Base-by-base conservation (phyloP, 148 eudicot genomes). In the Spergularia marina region DNA sequence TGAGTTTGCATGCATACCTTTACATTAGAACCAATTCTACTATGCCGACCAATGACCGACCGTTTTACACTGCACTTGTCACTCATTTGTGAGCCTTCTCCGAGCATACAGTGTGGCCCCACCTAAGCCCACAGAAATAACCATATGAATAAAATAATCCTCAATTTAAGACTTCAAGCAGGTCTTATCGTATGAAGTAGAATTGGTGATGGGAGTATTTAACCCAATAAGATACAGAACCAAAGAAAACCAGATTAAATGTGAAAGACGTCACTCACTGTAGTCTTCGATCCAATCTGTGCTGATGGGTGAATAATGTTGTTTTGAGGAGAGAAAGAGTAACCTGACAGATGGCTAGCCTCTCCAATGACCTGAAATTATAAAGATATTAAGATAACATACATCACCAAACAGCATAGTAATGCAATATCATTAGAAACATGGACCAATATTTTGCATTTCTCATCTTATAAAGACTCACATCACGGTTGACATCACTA, bases 11-110 rank as follows among this genome's bases (percentile, higher is more conserved):
- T 15, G 58, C 73, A 41, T 82, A 95, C 99, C 99, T 95, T 92
- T 39, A 95, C 99, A 69, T 92, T 95, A 70, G 97, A 92, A 47
- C 97, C 97, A 71, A 95, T 91, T 60, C 99, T 87, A 80, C 99
- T 92, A 80, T 95, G 99, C 49, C 94, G 96, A 47, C 96, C 99
- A 81, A 95, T 83, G 70, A 90, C 97, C 63, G 99, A 95, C 71
- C 95, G 87, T 73, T 95, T 95, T 12, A 95, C 97, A 57, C 97
- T 95, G 79, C 99, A 92, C 83, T 91, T 95, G 81, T 95, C 99
- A 68, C 92, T 96, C 96, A 95, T 86, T 79, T 89, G 85, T 71
- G 96, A 89, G 80, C 99, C 97, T 92, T 95, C 99, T 53, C 97
- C 97, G 25, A 95, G 77, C 90, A 95, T 84, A 84, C 97, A 95